These are phyloP conservation scores for Oidiodendron maius DNA, from an alignment of 495 filamentous ascomycete species.

Conservation along the genomic window DNA sequence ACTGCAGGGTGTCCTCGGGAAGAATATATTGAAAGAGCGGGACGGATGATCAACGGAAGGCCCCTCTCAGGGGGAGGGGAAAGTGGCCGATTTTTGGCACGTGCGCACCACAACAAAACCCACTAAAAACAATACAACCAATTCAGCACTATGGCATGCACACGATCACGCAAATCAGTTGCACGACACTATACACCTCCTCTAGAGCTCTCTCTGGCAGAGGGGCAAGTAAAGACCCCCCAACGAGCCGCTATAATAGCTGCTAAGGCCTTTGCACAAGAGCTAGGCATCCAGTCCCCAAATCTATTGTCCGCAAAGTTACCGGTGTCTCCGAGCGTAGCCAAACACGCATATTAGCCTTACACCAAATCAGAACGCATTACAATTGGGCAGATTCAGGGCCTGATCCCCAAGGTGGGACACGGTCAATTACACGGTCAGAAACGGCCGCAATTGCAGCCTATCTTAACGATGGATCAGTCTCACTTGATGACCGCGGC, in stretches of 20 bases:
- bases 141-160: background rate
- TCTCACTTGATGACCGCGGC: background rate
- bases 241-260: background rate
- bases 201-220: background rate
- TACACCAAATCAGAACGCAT: background rate
- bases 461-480: background rate
- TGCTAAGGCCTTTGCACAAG: background rate
- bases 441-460: background rate
- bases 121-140: too few relatives aligned
- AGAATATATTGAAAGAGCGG: too few relatives aligned
- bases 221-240: background rate
- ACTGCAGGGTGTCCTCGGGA: too few relatives aligned
- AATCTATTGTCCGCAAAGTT: background rate
- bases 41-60: too few relatives aligned
- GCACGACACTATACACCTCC: background rate
- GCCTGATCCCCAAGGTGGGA: background rate
- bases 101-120: too few relatives aligned
- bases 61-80: too few relatives aligned
- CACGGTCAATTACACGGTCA: background rate
- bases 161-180: background rate
- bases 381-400: background rate
- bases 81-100: too few relatives aligned
- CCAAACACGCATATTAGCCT: background rate
- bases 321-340: background rate
- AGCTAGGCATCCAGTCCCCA: background rate